A percentile compares a stretch with the other conserved stretches of the same genome.
Evolutionary conservation across 306 rosid genomes (phyloP).

Genomic region (Dicorynia guianensis): DNA sequence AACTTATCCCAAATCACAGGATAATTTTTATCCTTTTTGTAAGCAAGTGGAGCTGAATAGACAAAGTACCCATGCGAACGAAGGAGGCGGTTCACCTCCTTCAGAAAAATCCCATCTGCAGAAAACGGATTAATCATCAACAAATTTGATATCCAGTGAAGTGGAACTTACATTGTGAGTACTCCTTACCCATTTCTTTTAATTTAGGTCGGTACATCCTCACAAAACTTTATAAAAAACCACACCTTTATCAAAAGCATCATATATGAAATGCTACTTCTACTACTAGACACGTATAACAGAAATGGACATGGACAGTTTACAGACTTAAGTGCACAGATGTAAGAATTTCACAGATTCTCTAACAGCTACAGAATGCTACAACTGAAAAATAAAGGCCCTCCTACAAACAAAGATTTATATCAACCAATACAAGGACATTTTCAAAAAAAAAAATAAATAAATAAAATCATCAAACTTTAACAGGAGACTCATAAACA

Average conservation of each 20-base stretch:
- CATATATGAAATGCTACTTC: neutral
- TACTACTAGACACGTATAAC: neutral
- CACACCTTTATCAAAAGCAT: neutral
- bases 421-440: constrained; percentile 16
- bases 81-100: constrained; percentile 82
- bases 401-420: neutral
- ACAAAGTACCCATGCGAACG: constrained; percentile 84
- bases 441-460: neutral
- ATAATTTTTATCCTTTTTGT: constrained; percentile 71
- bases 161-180: neutral
- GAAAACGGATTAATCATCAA: constrained; percentile 34
- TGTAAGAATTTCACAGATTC: neutral
- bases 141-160: neutral
- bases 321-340: neutral
- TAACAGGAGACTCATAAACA: neutral
- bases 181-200: constrained; percentile 1
- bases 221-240: neutral
- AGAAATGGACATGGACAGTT: constrained; percentile 26
- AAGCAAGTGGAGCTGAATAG: constrained; percentile 94
- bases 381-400: neutral
- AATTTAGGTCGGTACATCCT: constrained; percentile 9
- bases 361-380: neutral
- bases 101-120: constrained; percentile 90
- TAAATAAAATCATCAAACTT: constrained; percentile 17
- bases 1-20: constrained; percentile 86